These are phyloP conservation scores for Trichophyton schoenleinii DNA, from an alignment of 2,329 filamentous ascomycete genomes.

Conservation along the genomic window DNA sequence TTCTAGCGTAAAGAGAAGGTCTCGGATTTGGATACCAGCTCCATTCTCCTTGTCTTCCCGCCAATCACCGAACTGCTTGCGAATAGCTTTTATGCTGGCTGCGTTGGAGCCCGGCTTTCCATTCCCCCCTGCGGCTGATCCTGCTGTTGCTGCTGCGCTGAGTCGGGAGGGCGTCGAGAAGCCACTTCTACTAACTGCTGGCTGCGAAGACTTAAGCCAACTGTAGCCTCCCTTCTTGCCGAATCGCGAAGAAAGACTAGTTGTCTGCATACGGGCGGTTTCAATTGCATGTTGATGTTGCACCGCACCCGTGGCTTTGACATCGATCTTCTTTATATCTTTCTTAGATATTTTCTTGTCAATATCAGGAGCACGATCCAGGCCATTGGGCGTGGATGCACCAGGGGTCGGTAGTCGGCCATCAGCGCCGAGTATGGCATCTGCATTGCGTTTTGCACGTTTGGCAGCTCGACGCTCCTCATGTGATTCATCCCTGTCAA, in stretches of 20 bases:
- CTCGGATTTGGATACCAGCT: constrained; percentile 67
- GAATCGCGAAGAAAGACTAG: constrained; percentile 41
- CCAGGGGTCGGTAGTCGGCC: constrained; percentile 48
- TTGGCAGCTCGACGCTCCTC: constrained; percentile 62
- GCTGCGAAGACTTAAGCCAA: constrained; percentile 31
- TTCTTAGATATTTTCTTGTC: constrained; percentile 72
- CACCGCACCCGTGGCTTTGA: constrained; percentile 61
- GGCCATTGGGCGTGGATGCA: constrained; percentile 34
- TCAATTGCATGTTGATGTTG: constrained; percentile 72
- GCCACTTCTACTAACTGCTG: constrained; percentile 22
- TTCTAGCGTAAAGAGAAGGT: constrained; percentile 69
- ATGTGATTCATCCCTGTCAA: constrained; percentile 53
- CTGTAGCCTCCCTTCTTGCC: constrained; percentile 37
- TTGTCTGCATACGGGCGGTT: constrained; percentile 66
- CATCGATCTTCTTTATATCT: constrained; percentile 65
- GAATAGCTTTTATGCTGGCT: constrained; percentile 19
- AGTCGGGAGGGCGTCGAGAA: constrained; percentile 28
- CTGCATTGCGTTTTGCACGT: constrained; percentile 49
- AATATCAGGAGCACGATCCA: constrained; percentile 45
- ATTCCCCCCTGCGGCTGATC: constrained; percentile 5
- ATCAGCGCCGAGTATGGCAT: constrained; percentile 43
- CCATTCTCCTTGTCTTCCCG: constrained; percentile 64
- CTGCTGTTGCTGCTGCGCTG: constrained; percentile 15
- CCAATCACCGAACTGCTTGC: constrained; percentile 57
- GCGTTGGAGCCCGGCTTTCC: constrained; percentile 20